A percentile compares a stretch with the other conserved stretches of the same genome.
Conservation (phyloP, 345 rosid species). For the Eutrema heterophyllum region DNA sequence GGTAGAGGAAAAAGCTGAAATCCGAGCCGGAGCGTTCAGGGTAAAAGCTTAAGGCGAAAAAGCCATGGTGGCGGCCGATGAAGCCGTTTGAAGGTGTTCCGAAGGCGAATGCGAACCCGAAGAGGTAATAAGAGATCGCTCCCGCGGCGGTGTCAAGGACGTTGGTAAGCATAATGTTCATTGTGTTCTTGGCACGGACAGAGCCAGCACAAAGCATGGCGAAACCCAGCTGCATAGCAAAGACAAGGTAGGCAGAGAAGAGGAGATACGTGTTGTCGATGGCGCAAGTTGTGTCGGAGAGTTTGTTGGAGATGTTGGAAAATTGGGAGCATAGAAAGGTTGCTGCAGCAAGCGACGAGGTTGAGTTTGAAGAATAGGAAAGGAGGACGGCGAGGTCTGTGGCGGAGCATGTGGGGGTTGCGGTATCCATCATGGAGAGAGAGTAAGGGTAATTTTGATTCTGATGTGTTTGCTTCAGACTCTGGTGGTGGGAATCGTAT, state of each 20-base stretch:
- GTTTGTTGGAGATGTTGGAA: slow-evolving; percentile 23
- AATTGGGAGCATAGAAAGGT: slow-evolving; percentile 52
- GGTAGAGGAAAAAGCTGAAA: slow-evolving; percentile 63
- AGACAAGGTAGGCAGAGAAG: slow-evolving; percentile 77
- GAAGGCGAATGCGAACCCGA: slow-evolving; percentile 74
- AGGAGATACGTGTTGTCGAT: slow-evolving; percentile 70
- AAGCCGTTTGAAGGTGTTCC: slow-evolving; percentile 71
- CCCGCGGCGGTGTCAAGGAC: slow-evolving; percentile 77
- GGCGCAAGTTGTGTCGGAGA: slow-evolving; percentile 47
- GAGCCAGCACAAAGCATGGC: slow-evolving; percentile 90
- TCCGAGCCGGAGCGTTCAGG: slow-evolving; percentile 34
- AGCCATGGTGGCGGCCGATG: slow-evolving; percentile 48
- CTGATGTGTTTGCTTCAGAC: not conserved
- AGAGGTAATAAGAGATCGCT: slow-evolving; percentile 67
- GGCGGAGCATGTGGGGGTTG: slow-evolving; percentile 35
- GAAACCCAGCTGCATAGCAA: slow-evolving; percentile 79
- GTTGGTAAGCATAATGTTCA: slow-evolving; percentile 80
- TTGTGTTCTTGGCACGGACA: slow-evolving; percentile 74
- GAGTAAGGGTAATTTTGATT: not conserved
- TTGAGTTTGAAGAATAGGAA: slow-evolving; percentile 15
- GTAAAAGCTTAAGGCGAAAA: slow-evolving; percentile 43
- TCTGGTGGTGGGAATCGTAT: not conserved
- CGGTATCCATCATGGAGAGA: slow-evolving; percentile 9
- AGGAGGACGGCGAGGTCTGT: slow-evolving; percentile 37
- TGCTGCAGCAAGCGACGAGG: slow-evolving; percentile 31